A percentile compares a stretch with the other conserved stretches of the same genome.
phyloP scores from a whole-genome alignment of 108 stramenopile genomes.

The Nitzschia sp. region DNA sequence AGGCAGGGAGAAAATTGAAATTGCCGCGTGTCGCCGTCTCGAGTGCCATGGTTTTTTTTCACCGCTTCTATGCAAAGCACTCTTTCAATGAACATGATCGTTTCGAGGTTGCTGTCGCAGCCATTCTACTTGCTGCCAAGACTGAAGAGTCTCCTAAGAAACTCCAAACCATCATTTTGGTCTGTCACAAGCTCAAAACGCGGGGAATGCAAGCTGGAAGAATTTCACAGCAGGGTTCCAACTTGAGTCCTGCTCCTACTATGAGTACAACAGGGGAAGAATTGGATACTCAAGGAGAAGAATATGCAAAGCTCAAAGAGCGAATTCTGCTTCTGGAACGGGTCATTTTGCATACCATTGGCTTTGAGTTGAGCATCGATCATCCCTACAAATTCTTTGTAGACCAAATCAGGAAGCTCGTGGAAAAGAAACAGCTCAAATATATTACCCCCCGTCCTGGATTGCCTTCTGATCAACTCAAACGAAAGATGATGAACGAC shows the following conservation, averaged over 20 bases:
- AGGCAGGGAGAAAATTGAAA: conserved; percentile 68
- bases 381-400: conserved; percentile 87
- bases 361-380: conserved; percentile 79
- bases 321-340: conserved; percentile 80
- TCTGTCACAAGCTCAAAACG: conserved; percentile 64
- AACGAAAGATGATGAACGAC: conserved; percentile 60
- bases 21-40: conserved; percentile 76
- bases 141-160: conserved; percentile 89
- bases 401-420: conserved; percentile 57
- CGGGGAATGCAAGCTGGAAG: conserved; percentile 56
- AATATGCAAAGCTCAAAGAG: conserved; percentile 78
- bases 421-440: conserved; percentile 52
- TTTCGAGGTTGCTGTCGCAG: conserved; percentile 85
- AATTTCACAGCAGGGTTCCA: conserved; percentile 30
- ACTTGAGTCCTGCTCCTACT: conserved; percentile 14
- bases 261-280: neutral
- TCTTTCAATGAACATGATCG: conserved; percentile 84
- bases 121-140: conserved; percentile 81
- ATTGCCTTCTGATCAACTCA: conserved; percentile 18
- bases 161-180: conserved; percentile 62
- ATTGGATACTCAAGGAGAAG: conserved; percentile 71
- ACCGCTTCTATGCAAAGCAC: conserved; percentile 88
- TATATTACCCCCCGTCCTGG: conserved; percentile 33
- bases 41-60: conserved; percentile 87
- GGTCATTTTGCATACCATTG: conserved; percentile 85